Evolutionary conservation across 768 basidiomycete genomes (phyloP), one percentile per base, ranked within the genome.

Genomic region (Pulveroboletus sp.): DNA sequence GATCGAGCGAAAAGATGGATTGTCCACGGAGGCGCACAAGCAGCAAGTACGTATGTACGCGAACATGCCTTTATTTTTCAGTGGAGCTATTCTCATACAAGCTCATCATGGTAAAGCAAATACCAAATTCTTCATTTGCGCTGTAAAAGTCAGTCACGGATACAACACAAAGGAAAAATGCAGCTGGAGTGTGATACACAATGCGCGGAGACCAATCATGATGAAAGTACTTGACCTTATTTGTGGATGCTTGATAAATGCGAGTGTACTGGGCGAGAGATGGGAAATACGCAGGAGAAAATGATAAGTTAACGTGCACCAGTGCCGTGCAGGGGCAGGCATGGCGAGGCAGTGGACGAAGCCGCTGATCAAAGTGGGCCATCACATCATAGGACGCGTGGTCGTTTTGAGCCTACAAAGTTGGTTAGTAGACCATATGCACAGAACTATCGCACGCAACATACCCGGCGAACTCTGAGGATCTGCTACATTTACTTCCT

Each of bases 401-500:
- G 61, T 20, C 77, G 74, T 61, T 80, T 80, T 19, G 69, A 59
- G 20, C 69, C 78, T 80, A 42, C 32, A 29, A 41, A 30, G 10
- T 29, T 8, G 11, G 49, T 58, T 10, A 27, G 17, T 6, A 30
- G n/a, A 20, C 11, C 12, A 37, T 19, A 32, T 30, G 10, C 7
- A 16, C 4, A n/a, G 27, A 27, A 17, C n/a, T n/a, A n/a, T 14
- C 14, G 16, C 36, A 24, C 13, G 20, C 14, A 31, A 53, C 66
- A 19, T 49, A 80, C 81, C 78, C 58, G 80, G 77, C 49, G 79
- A 79, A 51, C 62, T 61, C 24, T 63, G 64, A 50, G 65, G 57
- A 31, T 64, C 64, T 34, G 67, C 69, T 32, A 60, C 67, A 10
- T 58, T 61, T 10, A 64, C 64, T 13, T 71, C 73, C 44, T 76